A percentile compares a stretch with the other conserved stretches of the same genome.
phyloP scores from a whole-genome alignment of 805 yeast genomes.

The Blastobotrys terrestris region DNA sequence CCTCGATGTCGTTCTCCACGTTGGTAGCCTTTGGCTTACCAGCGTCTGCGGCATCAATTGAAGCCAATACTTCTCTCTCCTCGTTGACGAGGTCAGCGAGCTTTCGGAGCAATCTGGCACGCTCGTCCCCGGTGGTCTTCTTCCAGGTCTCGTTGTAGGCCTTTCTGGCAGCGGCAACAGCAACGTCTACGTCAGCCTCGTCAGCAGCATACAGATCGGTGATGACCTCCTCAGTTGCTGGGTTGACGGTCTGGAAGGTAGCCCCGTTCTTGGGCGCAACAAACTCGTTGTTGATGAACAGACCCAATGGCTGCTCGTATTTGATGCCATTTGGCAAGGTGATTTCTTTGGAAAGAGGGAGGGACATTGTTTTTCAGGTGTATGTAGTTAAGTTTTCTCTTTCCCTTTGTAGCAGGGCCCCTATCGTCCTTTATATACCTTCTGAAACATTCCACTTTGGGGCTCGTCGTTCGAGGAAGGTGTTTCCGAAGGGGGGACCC shows the following conservation, averaged over 20 bases:
- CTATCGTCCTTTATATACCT: background rate
- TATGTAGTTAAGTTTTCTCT: background rate
- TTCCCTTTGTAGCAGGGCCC: background rate
- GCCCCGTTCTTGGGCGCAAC: conserved; percentile 53
- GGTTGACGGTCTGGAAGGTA: conserved; percentile 58
- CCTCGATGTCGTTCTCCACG: conserved; percentile 69
- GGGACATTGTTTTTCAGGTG: conserved; percentile 10
- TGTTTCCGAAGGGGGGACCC: background rate
- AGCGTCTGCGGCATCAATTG: conserved; percentile 80
- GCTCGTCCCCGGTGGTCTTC: conserved; percentile 54
- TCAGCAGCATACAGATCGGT: conserved; percentile 68
- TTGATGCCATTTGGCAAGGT: conserved; percentile 60
- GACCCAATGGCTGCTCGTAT: conserved; percentile 76
- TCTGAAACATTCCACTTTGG: background rate
- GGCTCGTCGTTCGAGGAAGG: background rate
- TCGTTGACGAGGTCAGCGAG: conserved; percentile 75
- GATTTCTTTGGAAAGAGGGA: conserved; percentile 17
- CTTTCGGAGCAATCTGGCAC: conserved; percentile 58
- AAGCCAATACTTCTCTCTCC: conserved; percentile 64
- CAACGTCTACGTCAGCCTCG: conserved; percentile 72
- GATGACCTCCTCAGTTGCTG: conserved; percentile 68
- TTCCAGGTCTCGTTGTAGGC: conserved; percentile 77
- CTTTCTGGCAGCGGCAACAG: conserved; percentile 76
- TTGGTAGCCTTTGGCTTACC: conserved; percentile 65
- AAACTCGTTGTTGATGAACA: conserved; percentile 75